Conservation (phyloP, 306 rosid genomes). For the Leucaena leucocephala region DNA sequence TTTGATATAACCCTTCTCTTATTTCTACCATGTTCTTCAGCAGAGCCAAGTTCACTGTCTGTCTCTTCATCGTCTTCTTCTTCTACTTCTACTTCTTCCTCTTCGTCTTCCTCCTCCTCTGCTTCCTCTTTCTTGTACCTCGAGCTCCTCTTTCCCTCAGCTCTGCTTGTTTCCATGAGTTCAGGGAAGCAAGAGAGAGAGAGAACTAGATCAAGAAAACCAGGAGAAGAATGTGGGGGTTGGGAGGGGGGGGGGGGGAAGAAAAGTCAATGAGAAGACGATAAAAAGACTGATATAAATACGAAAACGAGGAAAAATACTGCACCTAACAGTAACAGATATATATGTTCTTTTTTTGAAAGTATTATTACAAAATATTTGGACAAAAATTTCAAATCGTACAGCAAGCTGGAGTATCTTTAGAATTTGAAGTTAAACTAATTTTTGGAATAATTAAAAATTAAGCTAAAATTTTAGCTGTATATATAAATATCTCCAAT, state of each 20-base stretch:
- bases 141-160: slow-evolving; percentile 65
- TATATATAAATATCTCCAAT: not conserved
- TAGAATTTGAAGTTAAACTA: not conserved
- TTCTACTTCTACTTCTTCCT: slow-evolving; percentile 11
- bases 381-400: not conserved
- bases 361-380: not conserved
- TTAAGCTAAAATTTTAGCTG: no score
- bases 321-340: not conserved
- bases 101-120: slow-evolving; percentile 40
- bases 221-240: slow-evolving; percentile 19
- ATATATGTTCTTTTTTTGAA: not conserved
- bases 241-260: not conserved
- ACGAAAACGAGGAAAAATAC: not conserved
- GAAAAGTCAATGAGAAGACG: slow-evolving; percentile 37
- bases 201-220: slow-evolving; percentile 36
- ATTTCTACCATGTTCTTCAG: slow-evolving; percentile 51
- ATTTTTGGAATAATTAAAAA: no score
- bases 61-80: not conserved
- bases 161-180: slow-evolving; percentile 64
- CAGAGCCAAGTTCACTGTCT: slow-evolving; percentile 31
- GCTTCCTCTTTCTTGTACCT: slow-evolving; percentile 43
- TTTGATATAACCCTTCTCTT: slow-evolving; percentile 45
- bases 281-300: slow-evolving; percentile 29
- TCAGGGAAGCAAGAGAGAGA: slow-evolving; percentile 35
- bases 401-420: not conserved